phyloP scores from a whole-genome alignment of 257 asterid species.

The Henckelia pumila region DNA sequence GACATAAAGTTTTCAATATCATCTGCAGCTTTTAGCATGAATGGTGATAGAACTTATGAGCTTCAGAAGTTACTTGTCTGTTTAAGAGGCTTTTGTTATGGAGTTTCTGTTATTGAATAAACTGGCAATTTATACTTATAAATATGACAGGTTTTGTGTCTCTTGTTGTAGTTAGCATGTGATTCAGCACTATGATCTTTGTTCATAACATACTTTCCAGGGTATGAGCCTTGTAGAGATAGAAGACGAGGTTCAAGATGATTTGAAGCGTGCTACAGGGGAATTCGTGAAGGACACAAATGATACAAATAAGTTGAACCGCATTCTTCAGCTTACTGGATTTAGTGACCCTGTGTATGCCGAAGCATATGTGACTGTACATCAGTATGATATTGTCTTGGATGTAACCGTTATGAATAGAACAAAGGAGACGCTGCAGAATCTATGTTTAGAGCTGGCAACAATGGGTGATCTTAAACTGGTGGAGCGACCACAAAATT shows the following conservation, averaged over 20 bases:
- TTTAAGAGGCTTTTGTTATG: neutral
- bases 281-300: constrained; percentile 79
- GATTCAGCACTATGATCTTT: neutral
- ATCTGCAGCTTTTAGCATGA: neutral
- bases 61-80: neutral
- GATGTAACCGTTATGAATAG: constrained; percentile 88
- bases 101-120: neutral
- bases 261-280: constrained; percentile 94
- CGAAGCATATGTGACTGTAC: constrained; percentile 92
- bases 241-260: constrained; percentile 92
- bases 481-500: constrained; percentile 93
- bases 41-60: neutral
- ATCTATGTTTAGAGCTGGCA: constrained; percentile 89
- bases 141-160: neutral
- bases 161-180: neutral
- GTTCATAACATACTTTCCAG: constrained; percentile 31
- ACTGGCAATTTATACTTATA: neutral
- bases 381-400: constrained; percentile 89
- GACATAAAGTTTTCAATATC: neutral
- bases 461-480: constrained; percentile 98
- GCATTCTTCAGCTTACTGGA: constrained; percentile 89
- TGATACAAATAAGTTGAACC: constrained; percentile 82
- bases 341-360: constrained; percentile 98
- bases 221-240: constrained; percentile 96
- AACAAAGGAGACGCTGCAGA: constrained; percentile 95